Percentiles rank a stretch among this genome's conserved stretches.
These are phyloP conservation scores for Elongisporangium senticosum DNA, from an alignment of 352 stramenopile species.

Conservation along the genomic window DNA sequence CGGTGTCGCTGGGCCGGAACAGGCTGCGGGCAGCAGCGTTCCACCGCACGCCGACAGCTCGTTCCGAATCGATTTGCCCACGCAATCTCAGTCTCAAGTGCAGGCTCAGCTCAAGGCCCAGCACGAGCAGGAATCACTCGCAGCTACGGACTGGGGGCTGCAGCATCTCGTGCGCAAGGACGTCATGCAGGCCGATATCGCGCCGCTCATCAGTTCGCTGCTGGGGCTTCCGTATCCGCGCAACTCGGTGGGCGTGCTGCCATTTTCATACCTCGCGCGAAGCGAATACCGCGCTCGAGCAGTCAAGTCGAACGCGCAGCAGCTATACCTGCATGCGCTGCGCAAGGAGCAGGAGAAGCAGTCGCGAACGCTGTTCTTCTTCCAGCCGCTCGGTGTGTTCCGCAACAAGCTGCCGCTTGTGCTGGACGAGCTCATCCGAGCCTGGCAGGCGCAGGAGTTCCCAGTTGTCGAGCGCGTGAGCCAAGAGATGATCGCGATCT, in stretches of 20 bases:
- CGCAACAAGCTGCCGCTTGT: conserved; percentile 28
- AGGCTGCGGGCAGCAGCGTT: background rate
- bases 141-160: conserved; percentile 45
- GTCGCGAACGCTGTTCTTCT: conserved; percentile 49
- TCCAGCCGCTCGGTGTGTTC: conserved; percentile 49
- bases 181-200: conserved; percentile 82
- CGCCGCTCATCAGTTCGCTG: conserved; percentile 65
- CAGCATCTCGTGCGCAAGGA: conserved; percentile 49
- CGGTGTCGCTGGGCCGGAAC: conserved; percentile 39
- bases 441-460: conserved; percentile 7
- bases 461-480: conserved; percentile 39
- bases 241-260: conserved; percentile 80
- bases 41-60: background rate
- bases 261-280: conserved; percentile 61
- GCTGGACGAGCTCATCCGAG: conserved; percentile 15
- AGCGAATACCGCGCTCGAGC: conserved; percentile 57
- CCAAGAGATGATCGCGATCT: conserved; percentile 68
- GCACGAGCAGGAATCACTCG: conserved; percentile 33
- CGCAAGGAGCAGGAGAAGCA: conserved; percentile 68
- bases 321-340: conserved; percentile 59
- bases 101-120: conserved; percentile 54
- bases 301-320: conserved; percentile 65
- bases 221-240: conserved; percentile 68
- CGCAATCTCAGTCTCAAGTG: conserved; percentile 59
- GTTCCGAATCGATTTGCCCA: conserved; percentile 65